Percentiles rank a stretch among this genome's conserved stretches.
These are phyloP conservation scores for Sphaerulina vaccinii DNA, from an alignment of 2,329 filamentous ascomycete genomes.

Conservation along the genomic window DNA sequence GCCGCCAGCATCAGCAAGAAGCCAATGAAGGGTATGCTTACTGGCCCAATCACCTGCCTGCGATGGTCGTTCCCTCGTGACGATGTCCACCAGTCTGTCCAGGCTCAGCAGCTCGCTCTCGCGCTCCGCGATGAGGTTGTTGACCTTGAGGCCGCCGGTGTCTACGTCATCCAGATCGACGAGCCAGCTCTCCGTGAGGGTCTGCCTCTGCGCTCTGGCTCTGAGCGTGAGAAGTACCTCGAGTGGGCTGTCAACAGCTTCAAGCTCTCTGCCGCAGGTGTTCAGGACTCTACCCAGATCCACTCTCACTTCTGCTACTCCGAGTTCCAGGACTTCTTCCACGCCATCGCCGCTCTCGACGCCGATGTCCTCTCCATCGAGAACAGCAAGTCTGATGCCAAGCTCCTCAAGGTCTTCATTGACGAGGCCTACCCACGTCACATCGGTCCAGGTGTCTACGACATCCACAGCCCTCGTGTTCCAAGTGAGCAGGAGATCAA, in stretches of 20 bases:
- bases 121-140: conserved; percentile 97
- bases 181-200: conserved; percentile 99
- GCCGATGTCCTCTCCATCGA: conserved; percentile 98
- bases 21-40: conserved; percentile 99
- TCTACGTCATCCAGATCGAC: conserved; percentile 98
- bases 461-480: conserved; percentile 98
- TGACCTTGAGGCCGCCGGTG: conserved; percentile 93
- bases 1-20: conserved; percentile 93
- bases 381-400: conserved; percentile 99
- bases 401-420: conserved; percentile 97
- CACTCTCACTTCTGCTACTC: conserved; percentile 99
- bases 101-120: conserved; percentile 97
- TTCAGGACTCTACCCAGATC: conserved; percentile 95
- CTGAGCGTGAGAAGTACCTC: conserved; percentile 95
- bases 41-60: conserved; percentile 96
- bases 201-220: conserved; percentile 90
- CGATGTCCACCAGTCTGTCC: conserved; percentile 97
- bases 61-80: conserved; percentile 99
- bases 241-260: conserved; percentile 97
- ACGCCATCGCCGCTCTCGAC: conserved; percentile 96
- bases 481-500: conserved; percentile 98
- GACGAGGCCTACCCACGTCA: conserved; percentile 96
- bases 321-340: conserved; percentile 99
- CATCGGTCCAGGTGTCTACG: conserved; percentile 95
- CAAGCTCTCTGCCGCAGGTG: conserved; percentile 90